Evolutionary conservation across 2,329 filamentous ascomycete genomes (phyloP).

Genomic region (Ceratocystis huliohia): DNA sequence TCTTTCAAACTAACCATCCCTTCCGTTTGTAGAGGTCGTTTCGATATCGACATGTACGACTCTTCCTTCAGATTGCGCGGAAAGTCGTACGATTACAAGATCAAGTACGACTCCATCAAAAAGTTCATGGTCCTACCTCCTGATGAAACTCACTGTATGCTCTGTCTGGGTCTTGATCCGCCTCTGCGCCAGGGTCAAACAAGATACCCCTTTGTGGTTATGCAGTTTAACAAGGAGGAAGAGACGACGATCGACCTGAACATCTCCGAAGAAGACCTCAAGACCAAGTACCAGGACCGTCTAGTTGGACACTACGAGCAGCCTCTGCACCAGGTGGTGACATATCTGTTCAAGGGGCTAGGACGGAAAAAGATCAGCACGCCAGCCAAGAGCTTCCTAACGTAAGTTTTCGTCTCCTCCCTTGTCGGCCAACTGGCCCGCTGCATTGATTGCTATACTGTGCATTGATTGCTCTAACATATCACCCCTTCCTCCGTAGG

Average conservation of each 20-base stretch:
- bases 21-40: slow-evolving; percentile 61
- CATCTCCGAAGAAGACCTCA: slow-evolving; percentile 78
- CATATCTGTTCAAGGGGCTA: slow-evolving; percentile 87
- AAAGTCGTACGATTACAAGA: slow-evolving; percentile 99
- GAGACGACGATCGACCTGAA: slow-evolving; percentile 95
- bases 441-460: neutral
- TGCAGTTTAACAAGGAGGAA: slow-evolving; percentile 97
- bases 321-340: slow-evolving; percentile 83
- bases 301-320: slow-evolving; percentile 83
- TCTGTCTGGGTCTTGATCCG: slow-evolving; percentile 87
- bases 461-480: slow-evolving; percentile 9
- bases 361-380: slow-evolving; percentile 91
- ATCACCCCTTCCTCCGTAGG: slow-evolving; percentile 29
- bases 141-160: slow-evolving; percentile 92
- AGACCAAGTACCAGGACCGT: slow-evolving; percentile 78
- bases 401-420: slow-evolving; percentile 33
- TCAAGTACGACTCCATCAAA: slow-evolving; percentile 94
- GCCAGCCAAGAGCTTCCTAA: slow-evolving; percentile 87
- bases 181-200: slow-evolving; percentile 95
- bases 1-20: slow-evolving; percentile 24
- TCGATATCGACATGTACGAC: slow-evolving; percentile 99
- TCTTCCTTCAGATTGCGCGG: slow-evolving; percentile 90
- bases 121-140: slow-evolving; percentile 97
- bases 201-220: slow-evolving; percentile 93
- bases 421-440: too few species aligned